Evolutionary conservation across 768 basidiomycete species (phyloP).

Genomic region (Lyophyllum semitale): DNA sequence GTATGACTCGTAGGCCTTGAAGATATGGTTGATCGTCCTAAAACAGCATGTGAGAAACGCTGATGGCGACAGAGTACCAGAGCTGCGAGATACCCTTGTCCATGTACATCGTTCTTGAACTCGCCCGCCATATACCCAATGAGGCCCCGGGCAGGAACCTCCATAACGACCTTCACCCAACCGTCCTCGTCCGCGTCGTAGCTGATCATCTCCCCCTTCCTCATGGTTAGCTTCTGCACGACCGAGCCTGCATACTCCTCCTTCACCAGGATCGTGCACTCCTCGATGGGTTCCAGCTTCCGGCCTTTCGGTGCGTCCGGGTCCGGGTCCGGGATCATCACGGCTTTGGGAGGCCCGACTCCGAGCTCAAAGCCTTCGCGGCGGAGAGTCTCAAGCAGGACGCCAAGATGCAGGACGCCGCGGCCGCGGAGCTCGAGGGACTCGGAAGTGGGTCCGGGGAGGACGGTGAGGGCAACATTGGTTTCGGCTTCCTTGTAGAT

Average conservation of each 20-base stretch:
- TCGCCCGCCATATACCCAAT: constrained; percentile 57
- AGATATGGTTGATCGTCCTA: constrained; percentile 54
- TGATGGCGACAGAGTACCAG: too few species aligned
- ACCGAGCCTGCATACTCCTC: constrained; percentile 50
- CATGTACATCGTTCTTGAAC: constrained; percentile 53
- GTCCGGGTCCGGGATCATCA: constrained; percentile 45
- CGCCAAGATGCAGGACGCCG: constrained; percentile 52
- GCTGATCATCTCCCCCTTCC: constrained; percentile 48
- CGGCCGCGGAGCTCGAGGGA: constrained; percentile 50
- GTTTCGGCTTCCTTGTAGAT: constrained; percentile 52
- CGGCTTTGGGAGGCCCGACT: constrained; percentile 51
- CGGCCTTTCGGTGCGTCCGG: constrained; percentile 25
- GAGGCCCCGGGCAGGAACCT: constrained; percentile 48
- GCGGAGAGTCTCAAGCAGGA: constrained; percentile 50
- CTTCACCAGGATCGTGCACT: constrained; percentile 44
- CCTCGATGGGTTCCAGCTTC: constrained; percentile 49
- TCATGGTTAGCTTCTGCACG: constrained; percentile 52
- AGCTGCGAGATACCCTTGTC: constrained; percentile 44
- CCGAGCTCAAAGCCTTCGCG: constrained; percentile 50
- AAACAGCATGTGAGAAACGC: neutral
- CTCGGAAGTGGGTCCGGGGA: constrained; percentile 51
- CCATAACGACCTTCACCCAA: constrained; percentile 48
- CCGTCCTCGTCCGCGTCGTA: constrained; percentile 50
- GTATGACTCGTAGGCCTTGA: constrained; percentile 48
- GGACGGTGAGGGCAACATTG: constrained; percentile 50